Evolutionary conservation across 805 yeast species (phyloP).

Genomic region (Sugiyamaella boreocaroliniensis): DNA sequence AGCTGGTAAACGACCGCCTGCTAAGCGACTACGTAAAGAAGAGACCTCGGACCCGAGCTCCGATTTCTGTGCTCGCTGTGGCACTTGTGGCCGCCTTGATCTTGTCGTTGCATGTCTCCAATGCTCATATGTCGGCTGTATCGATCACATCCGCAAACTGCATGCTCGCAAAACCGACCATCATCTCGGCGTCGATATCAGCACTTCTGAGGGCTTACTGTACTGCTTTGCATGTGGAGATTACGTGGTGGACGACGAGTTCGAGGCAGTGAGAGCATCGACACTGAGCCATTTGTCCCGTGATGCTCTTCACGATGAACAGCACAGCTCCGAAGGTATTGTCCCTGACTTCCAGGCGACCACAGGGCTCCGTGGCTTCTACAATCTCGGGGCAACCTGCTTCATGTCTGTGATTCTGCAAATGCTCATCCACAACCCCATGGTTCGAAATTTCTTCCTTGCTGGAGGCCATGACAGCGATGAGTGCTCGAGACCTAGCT

Average conservation of each 20-base stretch:
- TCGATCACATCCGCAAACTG: slow-evolving; percentile 7
- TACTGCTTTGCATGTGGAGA: slow-evolving; percentile 76
- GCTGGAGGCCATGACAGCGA: slow-evolving; percentile 64
- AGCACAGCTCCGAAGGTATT: slow-evolving; percentile 6
- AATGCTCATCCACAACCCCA: slow-evolving; percentile 83
- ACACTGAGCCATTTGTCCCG: neutral
- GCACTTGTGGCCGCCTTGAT: slow-evolving; percentile 5
- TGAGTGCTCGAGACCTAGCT: slow-evolving; percentile 34
- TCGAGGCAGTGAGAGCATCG: slow-evolving; percentile 46
- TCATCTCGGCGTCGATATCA: slow-evolving; percentile 53
- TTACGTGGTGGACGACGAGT: slow-evolving; percentile 54
- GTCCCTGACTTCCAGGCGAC: slow-evolving; percentile 39
- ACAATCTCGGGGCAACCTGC: slow-evolving; percentile 95
- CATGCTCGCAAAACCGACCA: slow-evolving; percentile 14
- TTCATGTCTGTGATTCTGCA: slow-evolving; percentile 93
- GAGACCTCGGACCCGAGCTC: neutral
- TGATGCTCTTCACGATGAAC: neutral
- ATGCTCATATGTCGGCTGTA: slow-evolving; percentile 19
- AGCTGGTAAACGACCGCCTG: neutral
- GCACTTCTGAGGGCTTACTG: slow-evolving; percentile 48
- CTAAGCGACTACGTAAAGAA: neutral
- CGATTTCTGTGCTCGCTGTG: slow-evolving; percentile 6
- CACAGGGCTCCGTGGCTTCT: slow-evolving; percentile 80
- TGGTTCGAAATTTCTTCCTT: slow-evolving; percentile 69
- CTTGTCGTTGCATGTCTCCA: slow-evolving; percentile 15